phyloP scores from a whole-genome alignment of 2,329 filamentous ascomycete species.

The Drechslerella dactyloides region DNA sequence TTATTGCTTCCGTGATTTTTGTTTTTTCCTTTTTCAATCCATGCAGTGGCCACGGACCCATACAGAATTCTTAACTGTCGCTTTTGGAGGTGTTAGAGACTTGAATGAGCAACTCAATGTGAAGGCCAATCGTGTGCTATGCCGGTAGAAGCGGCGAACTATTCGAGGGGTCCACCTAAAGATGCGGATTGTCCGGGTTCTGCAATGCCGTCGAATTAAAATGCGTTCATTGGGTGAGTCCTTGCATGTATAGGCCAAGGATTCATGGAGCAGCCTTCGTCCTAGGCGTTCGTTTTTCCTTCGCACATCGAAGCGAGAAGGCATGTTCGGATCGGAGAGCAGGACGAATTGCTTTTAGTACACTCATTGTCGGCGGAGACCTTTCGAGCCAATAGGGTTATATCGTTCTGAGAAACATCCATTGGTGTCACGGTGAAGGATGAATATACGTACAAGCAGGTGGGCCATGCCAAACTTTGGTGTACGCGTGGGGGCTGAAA shows the following conservation, averaged over 20 bases:
- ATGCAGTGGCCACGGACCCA: neutral
- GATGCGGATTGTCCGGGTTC: slow-evolving; percentile 15
- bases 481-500: slow-evolving; percentile 1
- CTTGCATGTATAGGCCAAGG: slow-evolving; percentile 21
- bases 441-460: neutral
- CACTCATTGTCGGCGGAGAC: neutral
- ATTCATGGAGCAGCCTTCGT: slow-evolving; percentile 26
- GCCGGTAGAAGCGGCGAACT: neutral
- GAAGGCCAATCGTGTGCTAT: slow-evolving; percentile 4
- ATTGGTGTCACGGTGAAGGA: neutral
- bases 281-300: slow-evolving; percentile 3
- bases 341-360: neutral
- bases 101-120: neutral
- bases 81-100: neutral
- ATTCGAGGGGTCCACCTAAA: slow-evolving; percentile 10
- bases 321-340: neutral
- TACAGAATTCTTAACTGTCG: neutral
- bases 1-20: slow-evolving; percentile 6
- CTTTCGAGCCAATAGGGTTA: neutral
- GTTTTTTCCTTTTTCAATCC: neutral
- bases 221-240: slow-evolving; percentile 5
- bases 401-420: neutral
- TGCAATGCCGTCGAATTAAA: slow-evolving; percentile 30
- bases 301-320: slow-evolving; percentile 5
- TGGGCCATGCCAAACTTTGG: neutral